A percentile compares a stretch with the other conserved stretches of the same genome.
phyloP scores from a whole-genome alignment of 345 rosid genomes.

The Alliaria petiolata region DNA sequence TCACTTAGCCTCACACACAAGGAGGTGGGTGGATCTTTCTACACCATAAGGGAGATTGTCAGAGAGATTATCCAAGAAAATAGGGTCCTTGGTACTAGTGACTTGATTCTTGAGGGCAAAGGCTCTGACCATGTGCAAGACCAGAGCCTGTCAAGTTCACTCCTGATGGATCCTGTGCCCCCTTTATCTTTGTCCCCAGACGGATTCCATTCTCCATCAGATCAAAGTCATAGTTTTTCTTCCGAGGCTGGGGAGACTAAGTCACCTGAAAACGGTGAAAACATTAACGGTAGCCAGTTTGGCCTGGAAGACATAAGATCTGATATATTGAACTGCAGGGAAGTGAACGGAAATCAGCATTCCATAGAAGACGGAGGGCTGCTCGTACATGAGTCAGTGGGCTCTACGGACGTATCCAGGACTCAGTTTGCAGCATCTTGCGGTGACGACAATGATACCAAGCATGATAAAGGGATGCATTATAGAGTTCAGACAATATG shows the following conservation, averaged over 20 bases:
- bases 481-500: neutral
- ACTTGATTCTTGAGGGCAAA: conserved; percentile 39
- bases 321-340: conserved; percentile 16
- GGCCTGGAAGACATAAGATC: conserved; percentile 22
- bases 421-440: conserved; percentile 15
- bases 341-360: conserved; percentile 13
- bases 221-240: too few species aligned
- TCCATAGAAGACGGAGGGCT: conserved; percentile 14
- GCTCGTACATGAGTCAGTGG: neutral
- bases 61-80: conserved; percentile 97
- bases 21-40: conserved; percentile 97
- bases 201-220: conserved; percentile 35
- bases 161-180: conserved; percentile 47
- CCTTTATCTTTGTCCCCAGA: conserved; percentile 33
- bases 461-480: neutral
- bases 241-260: conserved; percentile 24
- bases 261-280: conserved; percentile 23
- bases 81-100: conserved; percentile 86
- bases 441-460: conserved; percentile 1
- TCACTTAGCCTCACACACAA: conserved; percentile 83
- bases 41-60: conserved; percentile 87
- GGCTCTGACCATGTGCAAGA: conserved; percentile 36
- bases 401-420: conserved; percentile 1
- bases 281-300: conserved; percentile 34
- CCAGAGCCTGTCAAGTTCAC: conserved; percentile 52